Percentiles rank a stretch among this genome's conserved stretches.
phyloP scores from a whole-genome alignment of 1,284 basidiomycete genomes.

The Ganoderma meredithae region DNA sequence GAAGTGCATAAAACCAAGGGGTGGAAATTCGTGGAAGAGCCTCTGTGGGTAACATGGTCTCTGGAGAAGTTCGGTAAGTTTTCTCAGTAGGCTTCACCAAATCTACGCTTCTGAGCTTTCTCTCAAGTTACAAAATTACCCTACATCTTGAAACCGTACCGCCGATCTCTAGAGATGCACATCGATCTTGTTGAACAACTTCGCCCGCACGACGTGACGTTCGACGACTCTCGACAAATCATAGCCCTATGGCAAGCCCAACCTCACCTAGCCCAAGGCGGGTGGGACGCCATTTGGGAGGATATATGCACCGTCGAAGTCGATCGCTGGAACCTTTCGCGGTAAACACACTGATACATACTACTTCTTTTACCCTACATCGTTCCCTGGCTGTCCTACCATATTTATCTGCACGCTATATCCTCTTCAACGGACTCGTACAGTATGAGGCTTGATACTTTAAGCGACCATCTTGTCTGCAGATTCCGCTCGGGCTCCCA shows the following conservation, averaged over 20 bases:
- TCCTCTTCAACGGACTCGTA: neutral
- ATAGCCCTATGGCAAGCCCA: conserved; percentile 73
- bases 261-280: conserved; percentile 64
- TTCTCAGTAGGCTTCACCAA: neutral
- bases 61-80: conserved; percentile 75
- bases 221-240: conserved; percentile 68
- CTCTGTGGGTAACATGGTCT: conserved; percentile 83
- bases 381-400: neutral
- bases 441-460: neutral
- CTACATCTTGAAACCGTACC: conserved; percentile 66
- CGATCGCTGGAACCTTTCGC: conserved; percentile 65
- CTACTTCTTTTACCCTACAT: neutral
- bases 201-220: conserved; percentile 68
- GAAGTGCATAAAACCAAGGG: conserved; percentile 78
- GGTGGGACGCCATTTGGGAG: conserved; percentile 78
- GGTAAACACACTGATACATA: conserved; percentile 23
- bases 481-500: neutral
- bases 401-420: neutral
- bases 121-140: conserved; percentile 61
- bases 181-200: conserved; percentile 62
- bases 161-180: conserved; percentile 69
- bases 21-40: conserved; percentile 72
- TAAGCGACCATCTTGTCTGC: neutral
- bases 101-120: neutral
- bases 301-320: conserved; percentile 77